Evolutionary conservation across 352 stramenopile species (phyloP).

Genomic region (Phytophthora europaea): DNA sequence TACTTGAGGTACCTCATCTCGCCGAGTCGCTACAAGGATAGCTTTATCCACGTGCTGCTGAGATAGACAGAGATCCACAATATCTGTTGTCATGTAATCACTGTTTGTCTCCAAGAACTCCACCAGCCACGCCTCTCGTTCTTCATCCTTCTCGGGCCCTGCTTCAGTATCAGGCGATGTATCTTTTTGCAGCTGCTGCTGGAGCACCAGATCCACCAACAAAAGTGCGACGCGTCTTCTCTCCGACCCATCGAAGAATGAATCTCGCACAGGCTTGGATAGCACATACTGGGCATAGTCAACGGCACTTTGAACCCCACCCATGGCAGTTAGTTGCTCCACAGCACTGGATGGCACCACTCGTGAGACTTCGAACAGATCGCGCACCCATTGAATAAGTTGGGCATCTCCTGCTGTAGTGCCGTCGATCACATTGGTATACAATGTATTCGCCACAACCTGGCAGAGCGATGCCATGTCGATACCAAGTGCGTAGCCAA

Average conservation of each 20-base stretch:
- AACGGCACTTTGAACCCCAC: conserved; percentile 61
- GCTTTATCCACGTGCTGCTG: conserved; percentile 78
- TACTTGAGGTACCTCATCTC: conserved; percentile 57
- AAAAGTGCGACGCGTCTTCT: conserved; percentile 60
- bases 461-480: conserved; percentile 91
- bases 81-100: conserved; percentile 70
- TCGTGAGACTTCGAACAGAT: conserved; percentile 79
- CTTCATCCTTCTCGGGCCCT: conserved; percentile 32
- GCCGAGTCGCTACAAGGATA: conserved; percentile 60
- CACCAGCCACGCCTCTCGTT: conserved; percentile 59
- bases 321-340: conserved; percentile 71
- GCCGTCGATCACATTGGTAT: conserved; percentile 43
- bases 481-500: conserved; percentile 87
- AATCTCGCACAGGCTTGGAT: conserved; percentile 42
- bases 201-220: conserved; percentile 67
- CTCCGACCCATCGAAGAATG: conserved; percentile 50
- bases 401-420: conserved; percentile 33
- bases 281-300: conserved; percentile 69
- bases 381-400: conserved; percentile 74
- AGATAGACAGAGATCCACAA: conserved; percentile 75
- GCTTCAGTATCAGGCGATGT: conserved; percentile 21
- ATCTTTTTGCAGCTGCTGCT: conserved; percentile 60
- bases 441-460: conserved; percentile 85
- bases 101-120: conserved; percentile 64
- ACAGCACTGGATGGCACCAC: conserved; percentile 75